Evolutionary conservation across 139 green algal species (phyloP).

Genomic region (Chlorella sp.): DNA sequence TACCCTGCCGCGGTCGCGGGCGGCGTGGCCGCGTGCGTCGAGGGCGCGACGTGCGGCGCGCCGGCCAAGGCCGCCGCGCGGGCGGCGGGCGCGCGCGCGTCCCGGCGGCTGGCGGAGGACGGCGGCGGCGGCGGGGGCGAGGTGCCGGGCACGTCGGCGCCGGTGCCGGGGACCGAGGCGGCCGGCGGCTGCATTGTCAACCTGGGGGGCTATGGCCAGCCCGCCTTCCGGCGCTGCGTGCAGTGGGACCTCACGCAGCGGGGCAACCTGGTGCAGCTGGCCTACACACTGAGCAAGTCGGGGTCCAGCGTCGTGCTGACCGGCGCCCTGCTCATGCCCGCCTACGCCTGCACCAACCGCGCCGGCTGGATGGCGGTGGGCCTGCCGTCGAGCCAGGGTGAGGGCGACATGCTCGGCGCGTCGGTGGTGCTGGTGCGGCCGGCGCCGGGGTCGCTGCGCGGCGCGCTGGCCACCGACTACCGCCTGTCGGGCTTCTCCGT

Average conservation of each 20-base stretch:
- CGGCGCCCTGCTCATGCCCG: background rate
- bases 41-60: no score
- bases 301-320: background rate
- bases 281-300: background rate
- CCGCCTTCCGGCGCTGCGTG: conserved; percentile 7
- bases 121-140: no score
- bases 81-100: no score
- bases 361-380: conserved; percentile 2
- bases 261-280: conserved; percentile 5
- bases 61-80: no score
- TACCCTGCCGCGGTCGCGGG: no score
- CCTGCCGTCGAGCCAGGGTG: background rate
- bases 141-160: no score
- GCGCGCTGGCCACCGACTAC: background rate
- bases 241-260: background rate
- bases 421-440: background rate
- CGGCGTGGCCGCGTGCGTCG: no score
- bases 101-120: no score
- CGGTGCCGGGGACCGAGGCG: no score
- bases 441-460: background rate
- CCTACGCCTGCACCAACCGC: background rate
- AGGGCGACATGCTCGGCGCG: background rate
- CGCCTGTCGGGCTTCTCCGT: background rate
- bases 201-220: background rate
- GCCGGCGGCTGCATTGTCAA: background rate